Base-by-base conservation (phyloP, 441 rosid genomes). In the Flueggea neowawraea region DNA sequence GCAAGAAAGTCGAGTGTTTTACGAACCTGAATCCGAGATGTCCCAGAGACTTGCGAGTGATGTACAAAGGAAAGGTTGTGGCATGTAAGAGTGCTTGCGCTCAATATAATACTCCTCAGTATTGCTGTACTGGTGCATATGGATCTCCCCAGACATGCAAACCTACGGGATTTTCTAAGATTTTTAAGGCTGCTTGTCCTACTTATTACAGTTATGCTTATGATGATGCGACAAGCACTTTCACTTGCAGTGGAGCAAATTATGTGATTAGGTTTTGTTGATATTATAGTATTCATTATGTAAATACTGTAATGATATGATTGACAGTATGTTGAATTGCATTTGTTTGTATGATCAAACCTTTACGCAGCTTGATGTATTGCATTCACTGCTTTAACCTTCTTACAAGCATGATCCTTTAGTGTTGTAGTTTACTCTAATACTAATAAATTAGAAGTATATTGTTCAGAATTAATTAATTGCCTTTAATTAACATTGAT, bases 81-180 rank as follows among this genome's bases (percentile, higher is more conserved):
- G 97, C 96, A 6, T 94, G 99, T 55, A 90, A 82, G 76, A 91
- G 97, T 80, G 99, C 99, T 47, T 94, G 99, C 36, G 90, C 86
- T 53, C 96, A 91, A 49, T 94, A 91, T 52, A 84, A 88, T 0
- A 84, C 84, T 52, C 87, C 91, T 0, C 67, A 83, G 71, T 94
- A 87, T 65, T 94, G 98, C 63, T 91, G 99, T 65, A 87, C 84
- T 36, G 99, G 97, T 50, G 87, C 82, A 67, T 94, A 77, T 67
- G 84, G 82, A 31, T 77, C 95, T n/a, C 96, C 97, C 2, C 66
- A 74, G 16, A 80, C 90, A 14, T 91, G 97, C 57, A 87, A 77
- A 60, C 97, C 99, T 4, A 82, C 83, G 12, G 72, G 75, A 17
- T 94, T 89, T 65, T 94, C 99, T 4, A 64, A 73, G 75, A 82